Conservation (phyloP, 2,329 filamentous ascomycete genomes). For the Sarocladiaceae sp. region DNA sequence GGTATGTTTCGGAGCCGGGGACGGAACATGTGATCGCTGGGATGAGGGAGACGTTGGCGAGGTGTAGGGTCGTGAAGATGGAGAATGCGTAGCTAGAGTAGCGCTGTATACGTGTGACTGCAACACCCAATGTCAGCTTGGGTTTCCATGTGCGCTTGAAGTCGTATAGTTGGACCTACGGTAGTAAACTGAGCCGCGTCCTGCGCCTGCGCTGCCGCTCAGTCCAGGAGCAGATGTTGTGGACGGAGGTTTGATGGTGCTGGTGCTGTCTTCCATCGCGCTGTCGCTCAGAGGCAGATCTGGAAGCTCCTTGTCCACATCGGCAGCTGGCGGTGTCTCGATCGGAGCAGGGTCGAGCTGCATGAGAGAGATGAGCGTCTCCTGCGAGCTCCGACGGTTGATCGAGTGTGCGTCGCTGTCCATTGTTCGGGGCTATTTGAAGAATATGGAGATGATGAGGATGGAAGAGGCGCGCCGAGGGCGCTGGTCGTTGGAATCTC, state of each 20-base stretch:
- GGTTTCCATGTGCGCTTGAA: no score
- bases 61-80: conserved; percentile 71
- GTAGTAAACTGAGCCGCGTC: conserved; percentile 72
- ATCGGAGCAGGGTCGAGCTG: conserved; percentile 83
- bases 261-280: conserved; percentile 25
- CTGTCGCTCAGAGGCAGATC: conserved; percentile 26
- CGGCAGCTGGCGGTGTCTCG: conserved; percentile 44
- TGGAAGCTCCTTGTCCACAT: conserved; percentile 16
- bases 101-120: conserved; percentile 62
- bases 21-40: conserved; percentile 72
- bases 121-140: background rate
- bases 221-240: conserved; percentile 46
- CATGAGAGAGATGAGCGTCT: conserved; percentile 55
- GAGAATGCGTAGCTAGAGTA: conserved; percentile 86
- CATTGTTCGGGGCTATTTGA: conserved; percentile 13
- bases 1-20: conserved; percentile 72
- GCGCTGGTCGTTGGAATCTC: background rate
- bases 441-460: background rate
- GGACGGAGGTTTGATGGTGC: conserved; percentile 36
- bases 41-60: conserved; percentile 77
- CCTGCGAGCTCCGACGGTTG: conserved; percentile 20
- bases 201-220: conserved; percentile 40
- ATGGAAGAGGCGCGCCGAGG: background rate
- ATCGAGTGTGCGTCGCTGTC: conserved; percentile 17
- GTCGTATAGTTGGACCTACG: conserved; percentile 55